Evolutionary conservation across 2,329 filamentous ascomycete species (phyloP), one percentile per base, ranked within the genome.

Genomic region (Cercospora sojina): DNA sequence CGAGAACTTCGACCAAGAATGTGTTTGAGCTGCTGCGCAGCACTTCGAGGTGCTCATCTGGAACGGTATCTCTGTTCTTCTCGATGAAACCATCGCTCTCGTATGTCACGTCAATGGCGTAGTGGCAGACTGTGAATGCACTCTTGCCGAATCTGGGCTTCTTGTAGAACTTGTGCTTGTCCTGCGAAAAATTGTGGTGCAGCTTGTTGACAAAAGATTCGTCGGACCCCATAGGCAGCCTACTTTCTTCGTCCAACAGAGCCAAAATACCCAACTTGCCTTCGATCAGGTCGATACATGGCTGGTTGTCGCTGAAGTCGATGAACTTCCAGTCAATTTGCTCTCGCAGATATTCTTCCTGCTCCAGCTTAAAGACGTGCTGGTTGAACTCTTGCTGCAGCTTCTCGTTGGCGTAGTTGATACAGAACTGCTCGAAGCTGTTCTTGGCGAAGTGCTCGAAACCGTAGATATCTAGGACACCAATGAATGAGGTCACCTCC

Each of bases 361-460:
- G 95, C 79, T 99, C 95, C 23, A 99, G 87, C 80, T 98, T 97
- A 87, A 99, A 99, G 38, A 99, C 95, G 76, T 99, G 95, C 78
- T 96, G 92, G 81, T 99, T 99, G 84, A 99, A 99, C 79, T 98
- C 94, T 79, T 99, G 95, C 78, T 99, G 95, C 63, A 99, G 84
- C 81, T 99, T 99, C 81, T 99, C 95, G 80, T 99, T 99, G 80
- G 95, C 95, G 76, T 99, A 99, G 81, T 99, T 99, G 86, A 99
- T 99, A 82, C 95, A 99, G 81, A 99, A 99, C 79, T 99, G 95
- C 79, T 99, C 95, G 75, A 99, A 99, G 0, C 95, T 99, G 83
- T 99, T 99, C 84, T 97, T 98, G 69, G 95, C 94, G 76, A 99
- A 99, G 81, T 98, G 95, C 80, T 99, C 95, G 77, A 99, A 99